Conservation (phyloP, 2,329 filamentous ascomycete genomes). For the Botrytis tulipae region DNA sequence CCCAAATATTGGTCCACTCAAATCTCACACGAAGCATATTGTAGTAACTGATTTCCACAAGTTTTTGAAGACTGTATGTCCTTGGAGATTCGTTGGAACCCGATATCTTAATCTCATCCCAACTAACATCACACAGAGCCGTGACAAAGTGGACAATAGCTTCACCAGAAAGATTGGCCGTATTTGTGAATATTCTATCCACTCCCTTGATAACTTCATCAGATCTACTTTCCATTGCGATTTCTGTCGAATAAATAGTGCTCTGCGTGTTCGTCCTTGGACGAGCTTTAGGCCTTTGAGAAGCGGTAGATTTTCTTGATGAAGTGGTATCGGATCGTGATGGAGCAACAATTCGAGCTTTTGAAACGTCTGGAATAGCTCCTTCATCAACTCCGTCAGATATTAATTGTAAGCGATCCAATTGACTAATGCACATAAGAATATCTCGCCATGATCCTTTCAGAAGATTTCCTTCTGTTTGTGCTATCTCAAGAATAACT, state of each 20-base stretch:
- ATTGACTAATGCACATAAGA: constrained; percentile 89
- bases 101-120: constrained; percentile 98
- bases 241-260: constrained; percentile 64
- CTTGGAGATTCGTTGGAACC: constrained; percentile 93
- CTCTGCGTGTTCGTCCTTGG: constrained; percentile 50
- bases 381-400: constrained; percentile 93
- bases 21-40: constrained; percentile 99
- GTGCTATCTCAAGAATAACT: constrained; percentile 84
- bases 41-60: constrained; percentile 99
- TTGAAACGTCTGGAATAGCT: constrained; percentile 85
- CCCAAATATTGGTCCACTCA: constrained; percentile 98
- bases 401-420: constrained; percentile 92
- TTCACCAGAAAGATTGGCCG: constrained; percentile 86
- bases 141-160: constrained; percentile 94
- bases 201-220: constrained; percentile 91
- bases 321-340: constrained; percentile 50
- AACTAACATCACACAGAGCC: constrained; percentile 91
- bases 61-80: constrained; percentile 95
- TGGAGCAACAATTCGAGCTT: constrained; percentile 67
- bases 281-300: constrained; percentile 49
- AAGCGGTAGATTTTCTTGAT: constrained; percentile 66
- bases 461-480: constrained; percentile 87
- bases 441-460: constrained; percentile 94
- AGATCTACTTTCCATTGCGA: constrained; percentile 88
- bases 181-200: constrained; percentile 95